Evolutionary conservation across 2,329 filamentous ascomycete species (phyloP).

Genomic region (Simplicillium sp.): DNA sequence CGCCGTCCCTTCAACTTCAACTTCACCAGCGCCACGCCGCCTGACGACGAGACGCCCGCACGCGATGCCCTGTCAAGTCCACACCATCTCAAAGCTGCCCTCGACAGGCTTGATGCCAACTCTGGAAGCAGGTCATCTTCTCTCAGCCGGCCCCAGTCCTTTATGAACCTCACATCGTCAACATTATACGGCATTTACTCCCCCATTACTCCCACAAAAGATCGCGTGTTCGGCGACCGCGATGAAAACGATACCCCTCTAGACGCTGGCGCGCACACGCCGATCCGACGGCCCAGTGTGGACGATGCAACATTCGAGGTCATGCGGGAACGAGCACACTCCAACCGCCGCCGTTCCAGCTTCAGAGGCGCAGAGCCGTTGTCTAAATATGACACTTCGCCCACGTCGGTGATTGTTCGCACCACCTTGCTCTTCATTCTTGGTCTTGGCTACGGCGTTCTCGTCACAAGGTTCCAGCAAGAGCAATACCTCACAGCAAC

Average conservation of each 20-base stretch:
- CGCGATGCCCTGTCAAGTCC: constrained; percentile 12
- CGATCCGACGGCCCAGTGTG: constrained; percentile 33
- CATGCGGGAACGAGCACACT: constrained; percentile 28
- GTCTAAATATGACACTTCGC: constrained; percentile 10
- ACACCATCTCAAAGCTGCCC: constrained; percentile 13
- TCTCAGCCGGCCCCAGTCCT: constrained; percentile 63
- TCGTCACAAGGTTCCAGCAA: constrained; percentile 73
- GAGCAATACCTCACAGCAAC: constrained; percentile 55
- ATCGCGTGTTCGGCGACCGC: constrained; percentile 27
- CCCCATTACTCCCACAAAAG: constrained; percentile 46
- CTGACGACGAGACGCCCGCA: constrained; percentile 17
- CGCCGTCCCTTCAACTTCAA: constrained; percentile 61
- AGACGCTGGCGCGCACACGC: constrained; percentile 69
- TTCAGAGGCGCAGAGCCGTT: constrained; percentile 18
- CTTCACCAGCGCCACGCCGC: constrained; percentile 34
- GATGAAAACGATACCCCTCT: constrained; percentile 62
- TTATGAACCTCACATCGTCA: constrained; percentile 78
- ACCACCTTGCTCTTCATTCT: constrained; percentile 63
- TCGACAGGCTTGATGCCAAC: constrained; percentile 4
- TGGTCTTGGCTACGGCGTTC: constrained; percentile 71
- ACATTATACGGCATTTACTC: constrained; percentile 90
- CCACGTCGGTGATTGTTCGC: constrained; percentile 44
- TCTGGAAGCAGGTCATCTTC: constrained; percentile 16
- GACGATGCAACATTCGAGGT: constrained; percentile 36
- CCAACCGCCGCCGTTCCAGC: constrained; percentile 23